Conservation (phyloP, 371 early-diverging fungal species). For the Funneliformis caledonium region DNA sequence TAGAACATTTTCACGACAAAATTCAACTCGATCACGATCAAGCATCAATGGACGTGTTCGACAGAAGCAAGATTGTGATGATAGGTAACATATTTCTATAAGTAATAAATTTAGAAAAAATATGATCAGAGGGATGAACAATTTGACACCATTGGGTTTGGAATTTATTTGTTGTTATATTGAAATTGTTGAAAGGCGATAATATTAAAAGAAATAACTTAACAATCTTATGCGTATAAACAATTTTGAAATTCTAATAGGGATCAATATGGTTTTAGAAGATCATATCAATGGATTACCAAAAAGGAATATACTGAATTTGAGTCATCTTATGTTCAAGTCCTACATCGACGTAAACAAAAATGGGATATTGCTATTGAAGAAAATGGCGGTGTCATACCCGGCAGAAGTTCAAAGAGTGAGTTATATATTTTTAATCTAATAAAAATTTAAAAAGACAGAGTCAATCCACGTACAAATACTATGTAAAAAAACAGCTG, state of each 20-base stretch:
- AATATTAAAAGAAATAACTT: not conserved
- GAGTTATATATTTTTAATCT: conserved; percentile 36
- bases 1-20: not conserved
- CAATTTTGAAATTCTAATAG: conserved; percentile 43
- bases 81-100: conserved; percentile 26
- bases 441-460: not conserved
- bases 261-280: conserved; percentile 73
- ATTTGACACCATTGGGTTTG: no score
- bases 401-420: conserved; percentile 65
- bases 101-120: not conserved
- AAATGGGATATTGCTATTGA: conserved; percentile 67
- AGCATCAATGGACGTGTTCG: not conserved
- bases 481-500: not conserved
- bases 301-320: conserved; percentile 60
- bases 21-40: not conserved
- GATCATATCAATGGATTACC: conserved; percentile 64
- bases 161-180: no score
- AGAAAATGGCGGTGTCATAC: conserved; percentile 61
- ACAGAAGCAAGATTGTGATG: not conserved
- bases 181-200: not conserved
- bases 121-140: no score
- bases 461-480: no score
- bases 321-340: conserved; percentile 63
- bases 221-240: not conserved
- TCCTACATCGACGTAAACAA: conserved; percentile 58